Conservation (phyloP, 305 asterid genomes). For the Fraxinus albicans region DNA sequence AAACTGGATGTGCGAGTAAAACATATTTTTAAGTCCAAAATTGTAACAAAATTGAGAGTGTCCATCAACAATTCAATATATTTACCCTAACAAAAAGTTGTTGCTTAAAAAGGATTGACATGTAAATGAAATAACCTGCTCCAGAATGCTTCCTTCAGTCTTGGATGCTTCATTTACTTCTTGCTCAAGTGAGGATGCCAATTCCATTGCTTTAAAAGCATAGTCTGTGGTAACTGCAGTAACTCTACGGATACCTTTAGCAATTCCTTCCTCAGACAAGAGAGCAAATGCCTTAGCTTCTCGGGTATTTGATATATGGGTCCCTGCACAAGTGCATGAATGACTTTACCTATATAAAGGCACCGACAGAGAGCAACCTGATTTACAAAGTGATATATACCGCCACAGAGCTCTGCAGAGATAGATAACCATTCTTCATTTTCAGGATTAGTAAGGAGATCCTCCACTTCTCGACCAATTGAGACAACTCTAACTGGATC, state of each 20-base stretch:
- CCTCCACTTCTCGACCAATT: slow-evolving; percentile 87
- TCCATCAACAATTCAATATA: background rate
- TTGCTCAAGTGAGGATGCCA: slow-evolving; percentile 70
- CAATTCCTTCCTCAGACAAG: slow-evolving; percentile 93
- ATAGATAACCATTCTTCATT: slow-evolving; percentile 75
- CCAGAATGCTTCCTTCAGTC: slow-evolving; percentile 74
- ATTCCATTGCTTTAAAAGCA: slow-evolving; percentile 75
- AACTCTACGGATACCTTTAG: slow-evolving; percentile 91
- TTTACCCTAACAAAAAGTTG: background rate
- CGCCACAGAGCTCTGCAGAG: slow-evolving; percentile 99
- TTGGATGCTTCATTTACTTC: slow-evolving; percentile 75
- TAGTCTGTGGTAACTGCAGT: slow-evolving; percentile 80
- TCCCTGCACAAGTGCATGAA: slow-evolving; percentile 55
- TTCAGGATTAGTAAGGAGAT: slow-evolving; percentile 76
- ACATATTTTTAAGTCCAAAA: background rate
- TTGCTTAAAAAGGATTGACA: background rate
- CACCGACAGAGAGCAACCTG: slow-evolving; percentile 13
- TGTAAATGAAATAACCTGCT: slow-evolving; percentile 62
- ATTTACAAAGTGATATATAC: slow-evolving; percentile 36
- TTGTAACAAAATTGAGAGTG: background rate
- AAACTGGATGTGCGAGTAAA: background rate
- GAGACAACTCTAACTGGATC: slow-evolving; percentile 97
- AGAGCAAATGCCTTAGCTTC: slow-evolving; percentile 93
- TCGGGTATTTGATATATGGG: slow-evolving; percentile 88
- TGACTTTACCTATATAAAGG: slow-evolving; percentile 11